Base-by-base conservation (phyloP, 257 asterid genomes). In the Thymus quinquecostatus region DNA sequence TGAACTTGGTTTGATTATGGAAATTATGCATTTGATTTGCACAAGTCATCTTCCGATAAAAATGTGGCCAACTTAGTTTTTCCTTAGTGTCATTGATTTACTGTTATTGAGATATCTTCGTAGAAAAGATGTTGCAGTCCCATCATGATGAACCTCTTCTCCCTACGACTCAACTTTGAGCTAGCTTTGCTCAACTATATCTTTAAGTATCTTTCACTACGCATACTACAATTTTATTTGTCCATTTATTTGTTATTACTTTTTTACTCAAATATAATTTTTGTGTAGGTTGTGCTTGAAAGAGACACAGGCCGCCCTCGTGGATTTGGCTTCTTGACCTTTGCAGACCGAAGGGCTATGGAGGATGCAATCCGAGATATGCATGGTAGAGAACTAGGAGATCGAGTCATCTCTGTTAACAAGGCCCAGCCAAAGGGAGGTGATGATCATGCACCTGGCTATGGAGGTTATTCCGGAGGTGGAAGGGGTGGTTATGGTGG, bases 221-320 rank as follows among this genome's bases (percentile, higher is more conserved):
- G 34, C 8, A 32, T 51, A 33, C n/a, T 32, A 1, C 29, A 21
- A 30, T 38, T 57, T 21, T 9, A 5, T 68, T 21, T 21, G 4
- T 44, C 49, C 1, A 2, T 32, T 13, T 21, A 47, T 55, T 53
- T 63, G 28, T 55, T 41, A 2, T 8, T 12, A 9, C 38, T 44
- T 44, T 44, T 33, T 14, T 54, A 51, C 78, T 77, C 4, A 66
- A 51, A 38, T 33, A 13, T 53, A 44, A 33, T 38, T 53, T 66
- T 79, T 27, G 2, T 75, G 75, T 71, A 92, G 99, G 78, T 95
- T 60, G 88, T 95, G 98, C 82, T 89, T 76, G 99, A 95, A 80
- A 88, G 97, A 82, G 98, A 89, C 34, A 89, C 99, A 30, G 98
- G 98, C 21, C 98, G 97, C 60, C 99, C 99, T 59, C 97, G 99